These are phyloP conservation scores for Leccinum variicolor DNA, from an alignment of 768 basidiomycete species.

Conservation along the genomic window DNA sequence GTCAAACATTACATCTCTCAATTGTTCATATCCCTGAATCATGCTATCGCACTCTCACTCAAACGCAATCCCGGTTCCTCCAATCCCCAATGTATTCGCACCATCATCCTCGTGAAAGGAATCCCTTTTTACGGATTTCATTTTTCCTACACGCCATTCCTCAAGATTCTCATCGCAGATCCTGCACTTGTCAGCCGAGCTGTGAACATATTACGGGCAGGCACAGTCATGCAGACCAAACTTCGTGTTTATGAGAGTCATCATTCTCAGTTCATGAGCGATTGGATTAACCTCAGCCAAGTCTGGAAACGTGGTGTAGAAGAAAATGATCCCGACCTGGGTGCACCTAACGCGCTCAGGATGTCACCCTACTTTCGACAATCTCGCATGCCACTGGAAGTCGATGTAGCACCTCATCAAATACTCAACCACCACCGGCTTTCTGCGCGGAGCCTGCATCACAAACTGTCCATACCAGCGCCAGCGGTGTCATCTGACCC, in stretches of 20 bases:
- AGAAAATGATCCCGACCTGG: conserved; percentile 13
- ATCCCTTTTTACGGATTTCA: conserved; percentile 95
- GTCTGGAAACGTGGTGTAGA: conserved; percentile 56
- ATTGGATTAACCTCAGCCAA: conserved; percentile 76
- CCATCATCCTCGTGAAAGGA: conserved; percentile 87
- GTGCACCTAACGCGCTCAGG: conserved; percentile 32
- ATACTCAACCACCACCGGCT: conserved; percentile 82
- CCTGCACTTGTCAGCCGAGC: conserved; percentile 68
- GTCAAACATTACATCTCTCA: conserved; percentile 71
- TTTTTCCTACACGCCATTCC: conserved; percentile 76
- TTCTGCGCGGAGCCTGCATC: conserved; percentile 59
- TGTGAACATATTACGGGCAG: conserved; percentile 74
- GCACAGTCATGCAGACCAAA: conserved; percentile 74
- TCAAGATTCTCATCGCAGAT: conserved; percentile 79
- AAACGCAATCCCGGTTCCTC: conserved; percentile 64
- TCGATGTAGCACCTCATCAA: conserved; percentile 77
- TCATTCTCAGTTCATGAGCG: conserved; percentile 88
- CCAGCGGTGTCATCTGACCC: conserved; percentile 57
- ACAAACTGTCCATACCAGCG: conserved; percentile 60
- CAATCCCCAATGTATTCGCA: conserved; percentile 63
- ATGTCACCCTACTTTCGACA: conserved; percentile 61
- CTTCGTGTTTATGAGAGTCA: conserved; percentile 86
- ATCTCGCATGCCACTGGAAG: conserved; percentile 71
- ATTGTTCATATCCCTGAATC: conserved; percentile 74
- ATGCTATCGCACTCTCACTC: conserved; percentile 79